Base-by-base conservation (phyloP, 495 filamentous ascomycete species). In the Cercophora scortea region DNA sequence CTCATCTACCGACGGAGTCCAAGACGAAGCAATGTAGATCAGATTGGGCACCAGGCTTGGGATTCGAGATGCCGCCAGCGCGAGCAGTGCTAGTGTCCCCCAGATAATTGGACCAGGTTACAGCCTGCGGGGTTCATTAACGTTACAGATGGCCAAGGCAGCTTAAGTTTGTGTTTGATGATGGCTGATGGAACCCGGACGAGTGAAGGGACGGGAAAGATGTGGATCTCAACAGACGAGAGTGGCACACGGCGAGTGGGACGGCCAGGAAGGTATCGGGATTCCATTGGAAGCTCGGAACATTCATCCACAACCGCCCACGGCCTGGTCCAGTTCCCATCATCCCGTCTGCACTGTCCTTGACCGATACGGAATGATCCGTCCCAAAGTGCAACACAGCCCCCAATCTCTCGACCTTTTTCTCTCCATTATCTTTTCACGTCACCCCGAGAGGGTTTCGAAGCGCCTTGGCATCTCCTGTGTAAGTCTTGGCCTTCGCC, bases 11-110 rank as follows among this genome's bases (percentile, higher is more conserved):
- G 51, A 47, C 36, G 42, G 45, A 38, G 18, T 50, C 47, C 44
- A 45, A 39, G 50, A 25, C 44, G 44, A 35, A 46, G 55, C 51
- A 61, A 63, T 56, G 61, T 49, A 45, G 57, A 60, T 60, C 60
- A 58, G 47, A 58, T 58, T 57, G 58, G 47, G 46, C 38, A 1
- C 18, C n/a, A 45, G 8, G 9, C 8, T 45, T 32, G 16, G n/a
- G 11, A 10, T 16, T 44, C 16, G 16, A 18, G 18, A 43, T 9
- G 6, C n/a, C 11, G 18, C 42, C 13, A 38, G 36, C 36, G 36
- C 10, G 7, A 13, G 13, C 36, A 38, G 36, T 2, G 34, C 34
- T 36, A 38, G 36, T 3, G 36, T 38, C 8, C 10, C 9, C 36
- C 13, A 13, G 36, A 10, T 38, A 3, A 38, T 7, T 38, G 36